These are phyloP conservation scores for Leptographium lundbergii DNA, from an alignment of 2,329 filamentous ascomycete genomes.

Conservation along the genomic window DNA sequence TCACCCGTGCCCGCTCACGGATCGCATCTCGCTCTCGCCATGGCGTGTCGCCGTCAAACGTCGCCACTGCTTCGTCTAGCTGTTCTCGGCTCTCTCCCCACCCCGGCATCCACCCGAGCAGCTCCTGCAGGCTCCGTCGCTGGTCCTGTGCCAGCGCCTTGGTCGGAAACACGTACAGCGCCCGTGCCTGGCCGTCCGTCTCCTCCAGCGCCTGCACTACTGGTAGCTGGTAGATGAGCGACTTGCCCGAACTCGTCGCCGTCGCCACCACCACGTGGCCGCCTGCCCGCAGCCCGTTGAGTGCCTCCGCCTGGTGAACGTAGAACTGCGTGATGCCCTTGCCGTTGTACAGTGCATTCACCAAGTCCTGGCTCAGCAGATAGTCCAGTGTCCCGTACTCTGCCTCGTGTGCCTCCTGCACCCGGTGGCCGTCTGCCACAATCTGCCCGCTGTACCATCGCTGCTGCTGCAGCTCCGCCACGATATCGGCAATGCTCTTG, in stretches of 20 bases:
- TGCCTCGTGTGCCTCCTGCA: conserved; percentile 75
- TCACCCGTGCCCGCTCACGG: conserved; percentile 77
- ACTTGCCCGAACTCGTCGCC: conserved; percentile 93
- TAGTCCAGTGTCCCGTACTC: conserved; percentile 79
- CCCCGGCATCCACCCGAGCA: conserved; percentile 68
- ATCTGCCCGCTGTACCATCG: conserved; percentile 90
- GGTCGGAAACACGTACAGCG: conserved; percentile 97
- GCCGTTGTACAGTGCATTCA: conserved; percentile 94
- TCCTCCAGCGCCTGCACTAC: conserved; percentile 77
- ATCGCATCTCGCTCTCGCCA: conserved; percentile 68
- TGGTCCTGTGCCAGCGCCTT: conserved; percentile 96
- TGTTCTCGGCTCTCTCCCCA: conserved; percentile 33
- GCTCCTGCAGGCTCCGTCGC: conserved; percentile 71
- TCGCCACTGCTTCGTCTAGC: conserved; percentile 53
- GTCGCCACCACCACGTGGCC: conserved; percentile 86
- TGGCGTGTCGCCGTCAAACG: conserved; percentile 89
- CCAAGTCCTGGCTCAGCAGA: conserved; percentile 73
- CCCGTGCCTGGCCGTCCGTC: conserved; percentile 56
- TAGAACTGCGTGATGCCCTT: conserved; percentile 78
- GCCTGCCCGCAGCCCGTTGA: conserved; percentile 74
- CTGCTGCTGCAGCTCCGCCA: conserved; percentile 67
- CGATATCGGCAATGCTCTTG: conserved; percentile 69
- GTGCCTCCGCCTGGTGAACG: conserved; percentile 83
- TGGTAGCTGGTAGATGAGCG: conserved; percentile 92
- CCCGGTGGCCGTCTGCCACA: conserved; percentile 81